A percentile compares a stretch with the other conserved stretches of the same genome.
Evolutionary conservation across 768 basidiomycete species (phyloP).

Genomic region (Solioccasus polychromus): DNA sequence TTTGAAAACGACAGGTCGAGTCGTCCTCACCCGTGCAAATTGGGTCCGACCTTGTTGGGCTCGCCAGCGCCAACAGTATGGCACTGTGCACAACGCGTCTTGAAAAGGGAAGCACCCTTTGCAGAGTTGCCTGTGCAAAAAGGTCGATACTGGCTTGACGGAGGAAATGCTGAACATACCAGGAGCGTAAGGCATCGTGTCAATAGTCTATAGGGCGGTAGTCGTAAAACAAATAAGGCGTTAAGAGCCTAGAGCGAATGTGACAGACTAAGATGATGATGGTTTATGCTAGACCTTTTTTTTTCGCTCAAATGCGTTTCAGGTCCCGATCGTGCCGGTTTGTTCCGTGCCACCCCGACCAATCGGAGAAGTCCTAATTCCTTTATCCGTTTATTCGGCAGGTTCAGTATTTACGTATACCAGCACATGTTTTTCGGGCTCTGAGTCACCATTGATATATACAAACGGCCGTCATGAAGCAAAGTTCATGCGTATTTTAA

Average conservation of each 20-base stretch:
- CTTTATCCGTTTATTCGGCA: not conserved
- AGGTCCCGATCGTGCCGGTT: constrained; percentile 30
- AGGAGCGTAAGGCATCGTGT: constrained; percentile 41
- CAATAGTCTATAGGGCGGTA: constrained; percentile 6
- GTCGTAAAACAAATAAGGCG: constrained; percentile 1
- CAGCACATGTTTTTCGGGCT: too few relatives aligned
- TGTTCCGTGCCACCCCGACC: constrained; percentile 22
- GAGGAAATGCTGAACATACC: constrained; percentile 32
- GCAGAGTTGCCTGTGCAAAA: constrained; percentile 63
- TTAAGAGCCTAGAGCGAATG: constrained; percentile 6
- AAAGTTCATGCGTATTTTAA: too few relatives aligned
- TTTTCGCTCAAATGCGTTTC: constrained; percentile 16
- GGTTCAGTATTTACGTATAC: too few relatives aligned
- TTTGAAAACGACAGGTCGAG: not conserved
- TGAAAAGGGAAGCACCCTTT: constrained; percentile 95
- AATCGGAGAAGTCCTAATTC: constrained; percentile 19
- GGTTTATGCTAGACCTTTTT: constrained; percentile 7
- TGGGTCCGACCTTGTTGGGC: constrained; percentile 89
- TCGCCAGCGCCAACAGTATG: constrained; percentile 81
- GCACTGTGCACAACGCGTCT: constrained; percentile 93
- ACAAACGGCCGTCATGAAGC: too few relatives aligned
- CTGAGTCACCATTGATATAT: too few relatives aligned
- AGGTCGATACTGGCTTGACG: constrained; percentile 4
- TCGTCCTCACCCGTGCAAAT: constrained; percentile 79
- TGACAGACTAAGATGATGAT: constrained; percentile 2